Conservation (phyloP, 2,329 filamentous ascomycete genomes). For the Helicocarpus griseus region DNA sequence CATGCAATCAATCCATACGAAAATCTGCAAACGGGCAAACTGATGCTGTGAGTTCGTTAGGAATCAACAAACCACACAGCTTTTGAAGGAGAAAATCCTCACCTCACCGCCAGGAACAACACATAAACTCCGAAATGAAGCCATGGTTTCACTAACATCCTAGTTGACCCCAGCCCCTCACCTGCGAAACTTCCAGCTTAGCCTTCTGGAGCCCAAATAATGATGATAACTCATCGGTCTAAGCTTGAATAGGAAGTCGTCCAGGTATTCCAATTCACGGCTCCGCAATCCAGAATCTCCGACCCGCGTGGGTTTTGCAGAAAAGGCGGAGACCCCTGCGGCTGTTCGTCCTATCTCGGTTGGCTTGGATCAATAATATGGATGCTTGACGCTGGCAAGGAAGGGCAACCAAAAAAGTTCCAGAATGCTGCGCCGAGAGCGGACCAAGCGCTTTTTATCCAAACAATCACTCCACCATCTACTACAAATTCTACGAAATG, state of each 20-base stretch:
- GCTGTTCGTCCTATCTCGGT: neutral
- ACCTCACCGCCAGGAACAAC: conserved; percentile 2
- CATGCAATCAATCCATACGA: neutral
- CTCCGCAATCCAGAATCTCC: neutral
- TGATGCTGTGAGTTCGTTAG: neutral
- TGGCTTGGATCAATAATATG: no score
- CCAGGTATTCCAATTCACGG: neutral
- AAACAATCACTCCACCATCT: no score
- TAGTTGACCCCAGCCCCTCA: neutral
- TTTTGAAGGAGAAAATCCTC: neutral
- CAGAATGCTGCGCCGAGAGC: no score
- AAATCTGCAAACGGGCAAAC: neutral
- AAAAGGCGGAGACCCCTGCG: neutral
- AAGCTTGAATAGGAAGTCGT: neutral
- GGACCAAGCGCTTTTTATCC: no score
- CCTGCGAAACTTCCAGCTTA: neutral
- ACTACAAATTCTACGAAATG: no score
- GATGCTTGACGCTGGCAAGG: neutral
- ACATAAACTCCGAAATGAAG: neutral
- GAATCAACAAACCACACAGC: neutral
- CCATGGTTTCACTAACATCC: neutral
- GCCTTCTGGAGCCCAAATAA: neutral
- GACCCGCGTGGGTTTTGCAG: neutral
- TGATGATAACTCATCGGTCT: neutral
- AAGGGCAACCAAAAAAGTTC: neutral